Base-by-base conservation (phyloP, 2,329 filamentous ascomycete genomes). In the Thelonectria olida region DNA sequence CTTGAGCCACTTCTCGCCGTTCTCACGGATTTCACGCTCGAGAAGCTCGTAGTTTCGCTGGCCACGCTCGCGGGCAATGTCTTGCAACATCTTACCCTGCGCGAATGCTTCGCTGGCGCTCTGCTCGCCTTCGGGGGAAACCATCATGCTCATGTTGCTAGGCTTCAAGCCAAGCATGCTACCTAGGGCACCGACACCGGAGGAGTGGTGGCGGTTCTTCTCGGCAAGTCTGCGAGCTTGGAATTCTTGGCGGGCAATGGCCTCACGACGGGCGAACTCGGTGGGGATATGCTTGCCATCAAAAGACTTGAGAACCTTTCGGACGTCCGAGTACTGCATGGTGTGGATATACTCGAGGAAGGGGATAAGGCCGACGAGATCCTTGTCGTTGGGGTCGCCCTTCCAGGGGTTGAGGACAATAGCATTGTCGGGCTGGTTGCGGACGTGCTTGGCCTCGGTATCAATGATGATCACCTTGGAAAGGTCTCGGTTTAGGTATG, bases 341-440 rank as follows among this genome's bases (percentile, higher is more conserved):
- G 93, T 96, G 67, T 93, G 92, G 67, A 99, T 88, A 79, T 97
- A 98, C 81, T 99, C 96, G 64, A 99, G 89, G 88, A 99, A 97
- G 12, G 96, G 96, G 61, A 99, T 97, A 49, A 97, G 82, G 4
- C 89, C 87, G 20, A 99, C 91, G 10, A 99, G 90, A 47, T 93
- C 92, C 74, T 89, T 93, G 78, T 99, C 95, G 70, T 89, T 87
- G 47, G 89, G 79, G 67, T 96, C 86, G 31, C 96, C 96, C 57
- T 85, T 91, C 96, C 96, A 99, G 71, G 94, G 93, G 27, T 93
- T 88, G 27, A 99, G 82, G 47, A 98, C 82, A 68, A 99, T 96
- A 67, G 96, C 93, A 78, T 99, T 99, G 73, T 97, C 93, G n/a
- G 96, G 96, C 74, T 99, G 96, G 66, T 91, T 87, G 71, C 92